These are phyloP conservation scores for Oryza brachyantha DNA, from an alignment of 176 grass and related monocot species.

Conservation along the genomic window DNA sequence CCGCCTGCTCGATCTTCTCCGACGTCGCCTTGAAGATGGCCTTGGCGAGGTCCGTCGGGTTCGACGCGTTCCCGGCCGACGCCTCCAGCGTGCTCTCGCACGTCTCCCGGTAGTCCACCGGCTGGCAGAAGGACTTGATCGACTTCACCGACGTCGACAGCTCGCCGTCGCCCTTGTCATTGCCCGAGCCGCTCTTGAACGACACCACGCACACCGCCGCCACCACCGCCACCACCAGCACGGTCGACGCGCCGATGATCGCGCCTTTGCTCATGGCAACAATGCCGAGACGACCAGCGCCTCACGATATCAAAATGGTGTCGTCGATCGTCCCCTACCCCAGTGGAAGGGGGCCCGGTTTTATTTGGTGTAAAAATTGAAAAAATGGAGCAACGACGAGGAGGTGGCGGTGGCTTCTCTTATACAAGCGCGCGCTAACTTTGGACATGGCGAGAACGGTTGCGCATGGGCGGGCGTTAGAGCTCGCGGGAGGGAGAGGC, in stretches of 20 bases:
- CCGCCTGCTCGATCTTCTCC: slow-evolving; percentile 42
- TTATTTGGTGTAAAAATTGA: slow-evolving; percentile 39
- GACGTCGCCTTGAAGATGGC: slow-evolving; percentile 69
- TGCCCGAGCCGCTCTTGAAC: neutral
- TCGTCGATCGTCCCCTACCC: neutral
- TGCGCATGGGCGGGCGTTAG: slow-evolving; percentile 31
- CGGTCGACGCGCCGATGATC: slow-evolving; percentile 44
- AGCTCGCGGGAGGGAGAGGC: neutral
- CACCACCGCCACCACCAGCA: slow-evolving; percentile 65
- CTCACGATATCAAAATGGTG: neutral
- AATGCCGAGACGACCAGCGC: neutral
- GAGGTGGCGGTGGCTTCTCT: neutral
- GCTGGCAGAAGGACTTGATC: slow-evolving; percentile 58
- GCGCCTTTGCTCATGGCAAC: slow-evolving; percentile 26
- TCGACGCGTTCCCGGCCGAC: slow-evolving; percentile 46
- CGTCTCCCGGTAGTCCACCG: slow-evolving; percentile 60
- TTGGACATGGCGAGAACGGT: slow-evolving; percentile 7
- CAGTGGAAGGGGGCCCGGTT: neutral
- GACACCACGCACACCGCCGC: slow-evolving; percentile 55
- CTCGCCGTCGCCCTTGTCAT: neutral
- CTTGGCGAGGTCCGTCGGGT: slow-evolving; percentile 46
- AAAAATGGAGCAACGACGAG: no score
- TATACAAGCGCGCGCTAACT: slow-evolving; percentile 18
- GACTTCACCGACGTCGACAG: slow-evolving; percentile 55
- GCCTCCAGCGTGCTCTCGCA: slow-evolving; percentile 56